Base-by-base conservation (phyloP, 441 rosid species). In the Gossypium davidsonii region DNA sequence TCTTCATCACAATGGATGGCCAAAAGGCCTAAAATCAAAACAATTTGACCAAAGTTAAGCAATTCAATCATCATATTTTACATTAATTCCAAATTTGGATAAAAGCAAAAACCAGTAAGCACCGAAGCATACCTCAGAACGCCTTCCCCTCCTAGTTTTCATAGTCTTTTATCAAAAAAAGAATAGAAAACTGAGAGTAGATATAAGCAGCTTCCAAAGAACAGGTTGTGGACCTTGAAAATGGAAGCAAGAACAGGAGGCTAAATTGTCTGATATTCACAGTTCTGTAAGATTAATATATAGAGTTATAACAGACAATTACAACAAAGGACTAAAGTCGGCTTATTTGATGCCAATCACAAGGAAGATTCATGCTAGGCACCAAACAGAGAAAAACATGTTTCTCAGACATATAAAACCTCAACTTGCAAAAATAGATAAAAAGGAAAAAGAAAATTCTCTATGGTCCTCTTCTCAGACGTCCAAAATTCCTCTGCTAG, bases 1-100 rank as follows among this genome's bases (percentile, higher is more conserved):
- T 96, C 87, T 93, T 96, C 97, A 96, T 88, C 74, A 96, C 89
- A 84, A 88, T 81, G 59, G 98, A 96, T 58, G 98, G 97, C 98
- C 97, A 96, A 77, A 93, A 96, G 46, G 83, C 87, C 98, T 96
- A 85, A 78, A 79, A 78, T 2, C 25, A 74, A 72, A 39, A 67
- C 23, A 75, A 58, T 17, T 31, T 14, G 46, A 12, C 78, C 77
- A 17, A 31, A 70, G 62, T 67, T 28, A 74, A 78, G 34, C 61
- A 55, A 71, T 66, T 26, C 59, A 3, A 53, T 42, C 1, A 21
- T 12, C 58, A 65, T 1, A n/a, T 25, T 3, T 56, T 56, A 56
- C 25, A 28, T 3, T 80, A 48, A 53, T 4, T 25, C 12, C 49
- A 68, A 53, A 66, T 18, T 44, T 1, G 0, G 39, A 70, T 1